Percentiles rank a stretch among this genome's conserved stretches.
phyloP scores from a whole-genome alignment of 2,329 filamentous ascomycete species.

The Sarocladium brachiariae region DNA sequence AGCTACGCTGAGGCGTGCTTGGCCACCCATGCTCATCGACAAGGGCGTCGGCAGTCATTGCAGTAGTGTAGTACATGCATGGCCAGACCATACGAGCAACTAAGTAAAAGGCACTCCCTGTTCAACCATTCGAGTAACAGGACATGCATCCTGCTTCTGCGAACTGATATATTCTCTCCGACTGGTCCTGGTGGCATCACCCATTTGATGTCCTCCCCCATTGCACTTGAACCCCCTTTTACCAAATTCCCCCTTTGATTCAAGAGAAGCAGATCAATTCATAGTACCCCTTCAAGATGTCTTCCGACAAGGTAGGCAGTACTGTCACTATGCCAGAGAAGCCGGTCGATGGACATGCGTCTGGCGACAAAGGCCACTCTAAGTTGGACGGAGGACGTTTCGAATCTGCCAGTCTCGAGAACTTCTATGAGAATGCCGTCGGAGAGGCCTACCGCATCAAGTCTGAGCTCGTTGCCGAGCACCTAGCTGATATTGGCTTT shows the following conservation, averaged over 20 bases:
- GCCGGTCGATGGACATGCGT: neutral
- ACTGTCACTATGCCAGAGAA: neutral
- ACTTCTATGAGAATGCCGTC: conserved; percentile 30
- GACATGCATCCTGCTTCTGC: neutral
- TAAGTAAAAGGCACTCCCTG: neutral
- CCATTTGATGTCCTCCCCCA: too few relatives aligned
- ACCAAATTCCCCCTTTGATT: too few relatives aligned
- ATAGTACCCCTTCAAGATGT: too few relatives aligned
- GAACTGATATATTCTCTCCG: neutral
- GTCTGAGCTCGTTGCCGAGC: conserved; percentile 24
- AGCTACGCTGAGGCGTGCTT: neutral
- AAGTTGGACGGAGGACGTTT: neutral
- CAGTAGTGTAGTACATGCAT: too few relatives aligned
- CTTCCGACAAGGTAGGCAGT: neutral
- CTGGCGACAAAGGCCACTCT: neutral
- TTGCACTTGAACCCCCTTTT: too few relatives aligned
- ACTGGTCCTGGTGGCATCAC: too few relatives aligned
- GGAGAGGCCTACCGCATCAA: conserved; percentile 25
- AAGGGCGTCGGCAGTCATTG: too few relatives aligned
- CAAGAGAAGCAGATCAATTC: too few relatives aligned
- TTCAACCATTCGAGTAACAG: neutral
- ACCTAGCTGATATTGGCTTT: conserved; percentile 24
- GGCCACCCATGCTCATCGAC: neutral
- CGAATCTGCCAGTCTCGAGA: conserved; percentile 16
- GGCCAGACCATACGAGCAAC: too few relatives aligned